These are phyloP conservation scores for Talaromyces sp. DNA, from an alignment of 2,329 filamentous ascomycete genomes.

Conservation along the genomic window DNA sequence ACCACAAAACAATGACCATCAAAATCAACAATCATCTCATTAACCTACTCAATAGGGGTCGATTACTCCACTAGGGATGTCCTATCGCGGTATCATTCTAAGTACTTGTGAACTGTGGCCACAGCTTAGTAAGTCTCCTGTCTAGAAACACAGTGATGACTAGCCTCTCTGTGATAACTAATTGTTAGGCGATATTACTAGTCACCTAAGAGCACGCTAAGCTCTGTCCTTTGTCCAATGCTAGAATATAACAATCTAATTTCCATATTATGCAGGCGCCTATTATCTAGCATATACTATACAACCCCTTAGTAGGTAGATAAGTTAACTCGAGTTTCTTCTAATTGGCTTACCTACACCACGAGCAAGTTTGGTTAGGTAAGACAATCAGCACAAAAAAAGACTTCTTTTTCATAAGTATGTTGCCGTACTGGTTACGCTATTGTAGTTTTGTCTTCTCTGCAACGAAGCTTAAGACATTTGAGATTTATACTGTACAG, in stretches of 20 bases:
- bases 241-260: no score
- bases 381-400: no score
- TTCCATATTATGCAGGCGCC: no score
- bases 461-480: neutral
- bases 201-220: no score
- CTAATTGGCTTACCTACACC: no score
- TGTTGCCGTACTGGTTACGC: neutral
- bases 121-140: neutral
- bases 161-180: neutral
- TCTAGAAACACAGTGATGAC: neutral
- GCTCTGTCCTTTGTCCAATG: no score
- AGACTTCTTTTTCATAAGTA: neutral
- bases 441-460: neutral
- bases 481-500: neutral
- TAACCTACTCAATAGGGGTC: neutral
- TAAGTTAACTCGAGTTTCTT: no score
- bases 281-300: no score
- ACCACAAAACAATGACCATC: neutral
- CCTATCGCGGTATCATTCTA: no score
- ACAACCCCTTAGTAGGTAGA: no score
- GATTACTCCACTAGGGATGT: neutral
- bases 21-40: neutral
- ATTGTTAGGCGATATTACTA: no score
- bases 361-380: no score
- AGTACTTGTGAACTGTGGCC: neutral